These are phyloP conservation scores for Seiridium cupressi DNA, from an alignment of 2,329 filamentous ascomycete genomes.

Conservation along the genomic window DNA sequence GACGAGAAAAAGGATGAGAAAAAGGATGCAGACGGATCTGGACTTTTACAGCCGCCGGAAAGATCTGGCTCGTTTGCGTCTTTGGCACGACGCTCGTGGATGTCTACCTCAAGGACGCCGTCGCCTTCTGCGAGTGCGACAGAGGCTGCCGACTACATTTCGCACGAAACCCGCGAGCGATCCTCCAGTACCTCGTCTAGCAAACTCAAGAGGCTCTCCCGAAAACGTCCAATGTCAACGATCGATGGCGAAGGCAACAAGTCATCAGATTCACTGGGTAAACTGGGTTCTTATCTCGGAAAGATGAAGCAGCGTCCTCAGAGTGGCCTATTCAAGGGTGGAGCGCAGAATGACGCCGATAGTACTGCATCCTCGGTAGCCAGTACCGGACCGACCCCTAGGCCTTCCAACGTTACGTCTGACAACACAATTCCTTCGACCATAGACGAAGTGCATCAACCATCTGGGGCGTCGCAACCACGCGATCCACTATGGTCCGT, in stretches of 20 bases:
- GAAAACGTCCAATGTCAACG: slow-evolving; percentile 28
- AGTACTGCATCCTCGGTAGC: slow-evolving; percentile 47
- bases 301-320: slow-evolving; percentile 49
- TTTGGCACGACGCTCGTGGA: slow-evolving; percentile 53
- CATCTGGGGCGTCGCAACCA: slow-evolving; percentile 19
- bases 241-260: slow-evolving; percentile 26
- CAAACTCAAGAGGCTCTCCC: slow-evolving; percentile 28
- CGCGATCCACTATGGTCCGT: slow-evolving; percentile 54
- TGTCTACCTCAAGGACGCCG: slow-evolving; percentile 45
- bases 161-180: slow-evolving; percentile 20
- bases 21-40: slow-evolving; percentile 4
- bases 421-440: slow-evolving; percentile 21
- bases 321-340: slow-evolving; percentile 37
- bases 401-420: slow-evolving; percentile 26
- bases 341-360: slow-evolving; percentile 25
- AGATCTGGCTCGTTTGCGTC: slow-evolving; percentile 45
- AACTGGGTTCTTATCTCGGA: slow-evolving; percentile 40
- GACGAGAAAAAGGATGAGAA: slow-evolving; percentile 11
- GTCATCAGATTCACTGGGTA: slow-evolving; percentile 33
- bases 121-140: slow-evolving; percentile 36
- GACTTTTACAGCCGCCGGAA: slow-evolving; percentile 28
- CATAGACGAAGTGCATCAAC: background rate
- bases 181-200: slow-evolving; percentile 27
- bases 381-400: slow-evolving; percentile 39
- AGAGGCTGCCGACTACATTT: slow-evolving; percentile 19